phyloP scores from a whole-genome alignment of 495 filamentous ascomycete genomes.

The Aspergillus avenaceus region DNA sequence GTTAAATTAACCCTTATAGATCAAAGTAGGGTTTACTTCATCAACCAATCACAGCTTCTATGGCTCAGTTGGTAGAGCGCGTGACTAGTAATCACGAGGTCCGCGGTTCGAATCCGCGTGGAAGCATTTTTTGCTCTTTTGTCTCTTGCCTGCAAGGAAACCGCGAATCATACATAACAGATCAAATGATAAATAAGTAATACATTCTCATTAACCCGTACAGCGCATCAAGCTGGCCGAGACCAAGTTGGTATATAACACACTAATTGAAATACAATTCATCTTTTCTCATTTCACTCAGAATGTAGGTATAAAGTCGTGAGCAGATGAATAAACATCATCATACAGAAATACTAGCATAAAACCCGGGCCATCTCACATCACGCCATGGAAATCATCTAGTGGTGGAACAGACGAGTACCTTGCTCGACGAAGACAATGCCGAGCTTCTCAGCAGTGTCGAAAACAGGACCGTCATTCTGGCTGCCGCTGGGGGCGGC shows the following conservation, averaged over 20 bases:
- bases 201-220: too few species aligned
- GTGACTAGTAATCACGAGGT: too few species aligned
- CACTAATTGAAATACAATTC: not conserved
- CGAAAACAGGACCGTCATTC: slow-evolving; percentile 83
- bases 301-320: slow-evolving; percentile 13
- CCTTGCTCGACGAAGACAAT: slow-evolving; percentile 90
- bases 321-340: slow-evolving; percentile 3
- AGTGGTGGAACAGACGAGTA: slow-evolving; percentile 86
- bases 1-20: too few species aligned
- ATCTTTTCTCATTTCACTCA: slow-evolving; percentile 5
- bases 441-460: slow-evolving; percentile 87
- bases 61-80: too few species aligned
- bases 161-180: too few species aligned
- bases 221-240: too few species aligned
- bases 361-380: not conserved
- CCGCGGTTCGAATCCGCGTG: too few species aligned
- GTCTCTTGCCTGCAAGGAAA: too few species aligned
- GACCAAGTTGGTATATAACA: too few species aligned
- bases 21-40: too few species aligned
- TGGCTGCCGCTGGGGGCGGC: slow-evolving; percentile 91
- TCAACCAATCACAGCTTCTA: not conserved
- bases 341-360: slow-evolving; percentile 3
- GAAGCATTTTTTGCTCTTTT: too few species aligned
- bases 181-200: too few species aligned
- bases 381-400: slow-evolving; percentile 15